Conservation (phyloP, 208 protist species). For the Trypanosoma grayi region DNA sequence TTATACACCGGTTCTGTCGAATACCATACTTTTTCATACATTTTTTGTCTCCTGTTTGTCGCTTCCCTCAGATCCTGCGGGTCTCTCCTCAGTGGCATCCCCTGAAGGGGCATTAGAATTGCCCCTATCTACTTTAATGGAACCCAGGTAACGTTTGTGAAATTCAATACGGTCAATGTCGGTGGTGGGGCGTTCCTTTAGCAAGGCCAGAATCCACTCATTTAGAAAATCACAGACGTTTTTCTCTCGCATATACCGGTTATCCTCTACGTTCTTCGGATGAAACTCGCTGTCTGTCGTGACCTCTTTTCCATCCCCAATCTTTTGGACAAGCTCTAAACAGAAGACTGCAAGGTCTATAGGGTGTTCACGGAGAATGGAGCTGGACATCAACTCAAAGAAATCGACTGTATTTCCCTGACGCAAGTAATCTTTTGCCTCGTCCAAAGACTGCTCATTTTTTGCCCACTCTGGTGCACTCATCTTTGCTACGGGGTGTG, state of each 20-base stretch:
- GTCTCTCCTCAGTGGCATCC: not conserved
- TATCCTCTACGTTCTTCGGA: conserved; percentile 66
- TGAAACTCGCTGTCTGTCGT: conserved; percentile 42
- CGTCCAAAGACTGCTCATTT: conserved; percentile 79
- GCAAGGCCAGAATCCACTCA: conserved; percentile 82
- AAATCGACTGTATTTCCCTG: conserved; percentile 83
- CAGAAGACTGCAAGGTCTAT: conserved; percentile 45
- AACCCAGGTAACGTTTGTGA: conserved; percentile 77
- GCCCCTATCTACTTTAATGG: conserved; percentile 15
- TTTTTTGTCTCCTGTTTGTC: not conserved
- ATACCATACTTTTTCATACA: not conserved
- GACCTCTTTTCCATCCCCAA: conserved; percentile 58
- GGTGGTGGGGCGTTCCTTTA: conserved; percentile 56
- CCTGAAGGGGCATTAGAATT: not conserved
- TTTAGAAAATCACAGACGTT: conserved; percentile 86
- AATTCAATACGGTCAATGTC: conserved; percentile 75
- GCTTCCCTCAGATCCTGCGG: not conserved
- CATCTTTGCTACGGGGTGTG: conserved; percentile 11
- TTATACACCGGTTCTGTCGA: too few species aligned
- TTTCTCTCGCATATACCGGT: conserved; percentile 72
- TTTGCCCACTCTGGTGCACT: conserved; percentile 73
- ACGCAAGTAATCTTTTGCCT: conserved; percentile 84
- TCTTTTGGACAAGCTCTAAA: conserved; percentile 63
- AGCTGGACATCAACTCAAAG: conserved; percentile 83
- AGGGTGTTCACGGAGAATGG: conserved; percentile 69